Evolutionary conservation across 345 rosid genomes (phyloP), one percentile per base, ranked within the genome.

Genomic region (Lumnitzera littorea): DNA sequence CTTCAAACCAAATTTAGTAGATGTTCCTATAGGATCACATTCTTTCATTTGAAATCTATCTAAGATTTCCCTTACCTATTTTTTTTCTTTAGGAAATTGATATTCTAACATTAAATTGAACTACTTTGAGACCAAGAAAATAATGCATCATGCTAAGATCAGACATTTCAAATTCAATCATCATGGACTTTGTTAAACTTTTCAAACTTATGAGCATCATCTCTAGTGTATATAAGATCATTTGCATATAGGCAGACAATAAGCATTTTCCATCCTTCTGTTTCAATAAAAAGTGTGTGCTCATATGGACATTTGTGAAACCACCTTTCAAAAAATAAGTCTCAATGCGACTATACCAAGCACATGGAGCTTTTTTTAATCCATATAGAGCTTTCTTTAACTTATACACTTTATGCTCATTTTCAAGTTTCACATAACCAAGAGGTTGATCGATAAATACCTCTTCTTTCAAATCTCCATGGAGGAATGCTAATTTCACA

Each of bases 51-150:
- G 16, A 24, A 63, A 48, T 6, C 1, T 55, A 1, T 63, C 54
- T 2, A 54, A 23, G 27, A 31, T 56, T 6, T 64, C 24, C 16
- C 8, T 1, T 1, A 12, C 29, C 31, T 56, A 17, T 25, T 15
- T 56, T 25, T 55, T 48, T 25, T n/a, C n/a, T n/a, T 3, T 20
- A 20, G 20, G 14, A 48, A 23, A 58, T 17, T 12, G 48, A 58
- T 11, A 58, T 46, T 3, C 52, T 41, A 43, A 1, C 29, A 6
- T 23, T 4, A 1, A n/a, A 27, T 49, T 64, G 15, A 5, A 17
- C 3, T 24, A 56, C 55, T 55, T 64, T 0, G 13, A 64, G 12
- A 27, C 68, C 51, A 29, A 56, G 53, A 56, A 64, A 64, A 16
- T 29, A 56, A 2, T 48, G 14, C 55, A 64, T 64, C 12, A 55